Conservation (phyloP, 306 rosid genomes). For the Betula pendula region DNA sequence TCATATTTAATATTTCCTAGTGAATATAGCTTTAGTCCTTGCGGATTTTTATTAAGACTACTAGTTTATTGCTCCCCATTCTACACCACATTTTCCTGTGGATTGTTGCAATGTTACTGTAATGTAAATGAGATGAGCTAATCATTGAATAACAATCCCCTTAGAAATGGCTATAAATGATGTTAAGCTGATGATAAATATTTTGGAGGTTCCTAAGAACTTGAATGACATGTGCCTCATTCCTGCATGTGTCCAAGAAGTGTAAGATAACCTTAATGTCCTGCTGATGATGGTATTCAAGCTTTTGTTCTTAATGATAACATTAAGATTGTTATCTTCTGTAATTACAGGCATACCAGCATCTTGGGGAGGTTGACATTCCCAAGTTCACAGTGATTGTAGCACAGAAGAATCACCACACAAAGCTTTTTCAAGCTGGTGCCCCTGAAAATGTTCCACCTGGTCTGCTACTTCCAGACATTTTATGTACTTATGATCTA, state of each 20-base stretch:
- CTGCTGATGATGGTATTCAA: background rate
- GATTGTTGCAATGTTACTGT: background rate
- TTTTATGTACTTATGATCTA: background rate
- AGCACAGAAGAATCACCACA: conserved; percentile 88
- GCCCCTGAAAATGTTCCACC: conserved; percentile 79
- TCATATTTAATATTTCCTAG: background rate
- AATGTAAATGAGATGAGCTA: background rate
- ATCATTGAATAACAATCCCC: background rate
- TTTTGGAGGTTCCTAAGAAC: background rate
- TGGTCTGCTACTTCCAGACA: conserved; percentile 48
- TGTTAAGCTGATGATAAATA: background rate
- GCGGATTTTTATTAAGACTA: background rate
- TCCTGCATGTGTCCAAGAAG: background rate
- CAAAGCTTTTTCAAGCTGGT: conserved; percentile 62
- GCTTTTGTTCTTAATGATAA: conserved; percentile 12
- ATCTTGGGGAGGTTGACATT: conserved; percentile 62
- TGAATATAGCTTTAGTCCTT: background rate
- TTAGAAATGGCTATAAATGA: background rate
- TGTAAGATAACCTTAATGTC: background rate
- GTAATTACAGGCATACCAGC: conserved; percentile 72
- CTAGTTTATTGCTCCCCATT: background rate
- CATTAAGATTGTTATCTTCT: conserved; percentile 26
- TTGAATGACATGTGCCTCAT: background rate
- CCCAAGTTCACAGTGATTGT: conserved; percentile 84
- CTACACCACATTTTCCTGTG: background rate